Base-by-base conservation (phyloP, 2,329 filamentous ascomycete genomes). In the Cercospora sp. region DNA sequence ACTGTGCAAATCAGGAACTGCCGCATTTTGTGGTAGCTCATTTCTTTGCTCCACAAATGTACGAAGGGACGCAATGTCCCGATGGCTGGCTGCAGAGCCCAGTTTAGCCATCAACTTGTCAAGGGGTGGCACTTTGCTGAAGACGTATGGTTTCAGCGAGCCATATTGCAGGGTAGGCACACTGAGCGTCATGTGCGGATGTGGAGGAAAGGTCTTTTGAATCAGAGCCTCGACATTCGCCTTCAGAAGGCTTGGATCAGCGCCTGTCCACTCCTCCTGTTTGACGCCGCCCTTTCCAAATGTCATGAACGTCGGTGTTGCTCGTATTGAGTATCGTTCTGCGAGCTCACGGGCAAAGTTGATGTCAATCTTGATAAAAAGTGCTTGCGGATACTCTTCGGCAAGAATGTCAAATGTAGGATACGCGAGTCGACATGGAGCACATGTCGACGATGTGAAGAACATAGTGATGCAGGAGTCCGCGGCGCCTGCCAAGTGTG, bases 251-350 rank as follows among this genome's bases (percentile, higher is more conserved):
- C 84, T 83, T 2, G 87, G 85, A 75, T 94, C 90, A 0, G 91
- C 92, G 1, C 93, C 93, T 60, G 85, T 86, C 94, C 94, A 98
- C 72, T 90, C 86, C 69, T 93, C 90, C 60, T 92, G 87, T 76
- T 94, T 88, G 68, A 89, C 81, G 1, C 93, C 93, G 36, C 62
- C 53, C 63, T 86, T 89, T 8, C 94, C 80, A 76, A 94, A 96
- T 0, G 93, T 94, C 75, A 95, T 87, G 75, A 98, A 97, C 0
- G 94, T 97, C 0, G 94, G 94, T 0, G 94, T 97, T 3, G 90
- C 90, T 2, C 87, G 85, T 62, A 97, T 86, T 1, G 84, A 81
- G 76, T 91, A 96, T 68, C 85, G 85, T 51, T 83, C 83, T 26
- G 85, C 88, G 59, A 92, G 87, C 65, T 84, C 86, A 2, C 71